Base-by-base conservation (phyloP, 768 basidiomycete species). In the Cantharellus anzutake region DNA sequence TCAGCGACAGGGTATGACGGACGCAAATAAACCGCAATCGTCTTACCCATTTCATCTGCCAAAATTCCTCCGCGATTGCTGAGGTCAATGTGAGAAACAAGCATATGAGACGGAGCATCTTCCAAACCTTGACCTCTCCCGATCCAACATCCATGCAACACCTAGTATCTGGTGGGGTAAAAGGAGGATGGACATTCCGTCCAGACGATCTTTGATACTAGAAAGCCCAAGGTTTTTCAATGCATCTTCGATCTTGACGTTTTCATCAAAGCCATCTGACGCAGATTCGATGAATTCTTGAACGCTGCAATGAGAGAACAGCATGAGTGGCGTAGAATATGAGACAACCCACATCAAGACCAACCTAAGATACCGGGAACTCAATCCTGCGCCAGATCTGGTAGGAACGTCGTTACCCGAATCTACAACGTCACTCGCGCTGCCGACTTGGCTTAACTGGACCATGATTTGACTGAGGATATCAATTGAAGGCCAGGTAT, bases 101-200 rank as follows among this genome's bases (percentile, higher is more conserved):
- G 20, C 20, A 29, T 29, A 14, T 37, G 14, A 11, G 52, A 55
- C 11, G 52, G 11, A 55, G 38, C 34, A 38, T 14, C 56, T 11
- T 11, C 29, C 44, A 7, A 16, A 57, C 35, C 16, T 39, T 16
- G 5, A 42, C 5, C 11, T 52, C 44, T 66, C 64, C 11, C 61
- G 58, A 34, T 69, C 62, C 4, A 66, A 40, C 70, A 74, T 70
- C 67, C 70, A 74, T 1, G 66, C 66, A 11, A 74, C 71, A 0
- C 72, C 71, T 34, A 73, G 62, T 39, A 70, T 60, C 64, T 71
- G 66, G 59, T 72, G 72, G 2, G 70, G 67, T 67, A 72, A 67
- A 4, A 73, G 65, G 1, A 59, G 58, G 41, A 70, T 64, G 38
- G 51, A 62, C 62, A 72, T 66, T 3, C 68, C 70, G 0, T 67